phyloP scores from a whole-genome alignment of 2,329 filamentous ascomycete species.

The Mycosphaerella sp. region DNA sequence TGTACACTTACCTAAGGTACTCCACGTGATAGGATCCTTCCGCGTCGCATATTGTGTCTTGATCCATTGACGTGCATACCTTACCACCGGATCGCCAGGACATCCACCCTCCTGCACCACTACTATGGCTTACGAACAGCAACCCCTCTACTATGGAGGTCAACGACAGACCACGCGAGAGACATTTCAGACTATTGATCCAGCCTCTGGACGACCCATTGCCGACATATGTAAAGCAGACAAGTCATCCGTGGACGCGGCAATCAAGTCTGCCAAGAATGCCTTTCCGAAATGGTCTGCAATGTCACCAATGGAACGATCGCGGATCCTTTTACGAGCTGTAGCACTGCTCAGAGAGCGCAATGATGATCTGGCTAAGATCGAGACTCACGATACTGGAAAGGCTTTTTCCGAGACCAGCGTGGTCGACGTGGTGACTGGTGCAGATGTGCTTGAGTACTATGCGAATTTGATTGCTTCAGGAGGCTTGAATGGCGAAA shows the following conservation, averaged over 20 bases:
- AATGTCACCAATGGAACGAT: constrained; percentile 66
- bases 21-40: background rate
- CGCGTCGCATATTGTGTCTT: constrained; percentile 1
- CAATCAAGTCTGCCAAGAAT: constrained; percentile 61
- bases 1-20: constrained; percentile 2
- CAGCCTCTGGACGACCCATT: constrained; percentile 61
- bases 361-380: constrained; percentile 71
- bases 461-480: constrained; percentile 73
- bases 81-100: background rate
- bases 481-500: constrained; percentile 74
- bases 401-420: constrained; percentile 82
- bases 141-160: constrained; percentile 66
- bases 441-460: constrained; percentile 80
- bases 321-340: constrained; percentile 71
- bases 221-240: constrained; percentile 54
- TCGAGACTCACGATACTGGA: constrained; percentile 81
- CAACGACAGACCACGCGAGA: constrained; percentile 53
- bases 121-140: constrained; percentile 26
- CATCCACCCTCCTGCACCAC: background rate
- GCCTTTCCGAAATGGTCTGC: constrained; percentile 73
- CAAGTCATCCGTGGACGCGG: constrained; percentile 65
- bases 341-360: constrained; percentile 65
- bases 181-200: constrained; percentile 68
- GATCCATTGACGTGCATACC: too few relatives aligned
- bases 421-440: constrained; percentile 74